Percentiles rank a stretch among this genome's conserved stretches.
Conservation (phyloP, 129 eudicot genomes). For the Helianthus annuus region HanXRQr2.0-SUNRISE NC_035438.2:42226417-42226916, state of each 20-base stretch:
- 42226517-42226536: constrained; percentile 33
- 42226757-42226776: constrained; percentile 42
- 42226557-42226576: constrained; percentile 30
- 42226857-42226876: constrained; percentile 34
- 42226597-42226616: constrained; percentile 59
- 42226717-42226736: constrained; percentile 39
- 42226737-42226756: constrained; percentile 18
- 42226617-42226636: constrained; percentile 49
- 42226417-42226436: constrained; percentile 37
- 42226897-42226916: constrained; percentile 35
- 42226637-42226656: constrained; percentile 56
- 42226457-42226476: constrained; percentile 37
- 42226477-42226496: constrained; percentile 25
- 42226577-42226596: constrained; percentile 58
- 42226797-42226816: constrained; percentile 29
- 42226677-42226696: constrained; percentile 31
- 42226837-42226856: constrained; percentile 35
- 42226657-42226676: constrained; percentile 49
- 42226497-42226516: constrained; percentile 28
- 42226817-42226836: constrained; percentile 45
- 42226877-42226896: constrained; percentile 23
- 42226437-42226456: constrained; percentile 31
- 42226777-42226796: constrained; percentile 23
- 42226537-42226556: constrained; percentile 28
- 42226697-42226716: constrained; percentile 47